Evolutionary conservation across 2,329 filamentous ascomycete genomes (phyloP).

Genomic region (Colletotrichum cordylinicola): DNA sequence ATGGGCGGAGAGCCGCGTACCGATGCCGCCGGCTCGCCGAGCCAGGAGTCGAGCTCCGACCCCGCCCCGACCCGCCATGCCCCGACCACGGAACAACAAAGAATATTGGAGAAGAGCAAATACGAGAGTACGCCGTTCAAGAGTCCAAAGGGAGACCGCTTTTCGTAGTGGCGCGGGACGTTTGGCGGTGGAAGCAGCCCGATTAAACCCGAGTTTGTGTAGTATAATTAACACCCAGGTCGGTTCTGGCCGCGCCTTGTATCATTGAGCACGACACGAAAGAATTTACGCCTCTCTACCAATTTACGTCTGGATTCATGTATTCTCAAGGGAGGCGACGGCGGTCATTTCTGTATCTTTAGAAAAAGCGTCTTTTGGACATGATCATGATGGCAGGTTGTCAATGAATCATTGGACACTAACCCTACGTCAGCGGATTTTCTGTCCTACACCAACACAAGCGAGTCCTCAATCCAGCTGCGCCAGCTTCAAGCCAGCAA

Average conservation of each 20-base stretch:
- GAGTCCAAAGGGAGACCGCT: slow-evolving; percentile 85
- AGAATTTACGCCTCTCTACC: not conserved
- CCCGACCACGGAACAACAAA: slow-evolving; percentile 71
- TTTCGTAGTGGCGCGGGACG: slow-evolving; percentile 55
- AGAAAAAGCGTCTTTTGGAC: not conserved
- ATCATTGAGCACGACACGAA: slow-evolving; percentile 14
- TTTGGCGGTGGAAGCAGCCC: not conserved
- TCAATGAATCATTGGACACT: not conserved
- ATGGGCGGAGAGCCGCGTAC: slow-evolving; percentile 60
- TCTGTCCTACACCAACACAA: not conserved
- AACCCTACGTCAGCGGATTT: not conserved
- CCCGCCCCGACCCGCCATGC: slow-evolving; percentile 88
- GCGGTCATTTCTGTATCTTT: not conserved
- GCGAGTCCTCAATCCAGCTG: not conserved
- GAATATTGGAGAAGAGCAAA: slow-evolving; percentile 80
- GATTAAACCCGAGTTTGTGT: not conserved
- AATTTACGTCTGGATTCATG: not conserved
- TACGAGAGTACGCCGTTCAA: slow-evolving; percentile 85
- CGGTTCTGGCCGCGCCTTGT: not conserved
- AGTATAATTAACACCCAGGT: slow-evolving; percentile 8
- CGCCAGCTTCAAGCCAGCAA: not conserved
- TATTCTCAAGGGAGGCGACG: not conserved
- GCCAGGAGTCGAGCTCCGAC: slow-evolving; percentile 75
- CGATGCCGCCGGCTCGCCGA: slow-evolving; percentile 66
- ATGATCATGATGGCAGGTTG: not conserved